Conservation (phyloP, 805 yeast genomes). For the Kockiozyma suomiensis region DNA sequence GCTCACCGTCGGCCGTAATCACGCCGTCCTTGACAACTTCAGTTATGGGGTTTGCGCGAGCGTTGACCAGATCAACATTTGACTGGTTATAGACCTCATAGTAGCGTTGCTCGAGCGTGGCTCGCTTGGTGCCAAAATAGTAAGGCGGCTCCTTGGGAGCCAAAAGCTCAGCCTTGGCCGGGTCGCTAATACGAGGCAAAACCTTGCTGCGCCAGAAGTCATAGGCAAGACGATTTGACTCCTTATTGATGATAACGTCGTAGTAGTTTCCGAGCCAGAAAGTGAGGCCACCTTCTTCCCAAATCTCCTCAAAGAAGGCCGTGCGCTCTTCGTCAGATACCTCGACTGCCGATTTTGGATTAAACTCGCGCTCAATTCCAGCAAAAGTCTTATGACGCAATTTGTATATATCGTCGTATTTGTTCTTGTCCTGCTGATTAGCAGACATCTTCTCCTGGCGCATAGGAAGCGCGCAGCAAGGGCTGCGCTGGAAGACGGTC, state of each 20-base stretch:
- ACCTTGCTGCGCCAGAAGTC: conserved; percentile 37
- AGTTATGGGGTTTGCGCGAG: too few relatives aligned
- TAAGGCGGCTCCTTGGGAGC: conserved; percentile 37
- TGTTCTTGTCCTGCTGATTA: conserved; percentile 14
- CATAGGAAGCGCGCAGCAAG: conserved; percentile 38
- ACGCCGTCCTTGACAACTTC: conserved; percentile 35
- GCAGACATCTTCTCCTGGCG: conserved; percentile 24
- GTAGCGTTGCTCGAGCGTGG: conserved; percentile 35
- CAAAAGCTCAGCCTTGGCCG: conserved; percentile 28
- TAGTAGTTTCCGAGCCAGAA: conserved; percentile 38
- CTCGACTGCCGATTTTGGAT: conserved; percentile 26
- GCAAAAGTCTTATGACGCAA: conserved; percentile 31
- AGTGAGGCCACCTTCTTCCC: conserved; percentile 39
- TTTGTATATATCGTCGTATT: conserved; percentile 22
- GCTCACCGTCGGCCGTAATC: conserved; percentile 28
- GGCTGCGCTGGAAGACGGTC: conserved; percentile 38
- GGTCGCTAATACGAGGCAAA: conserved; percentile 34
- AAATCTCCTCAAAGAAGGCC: conserved; percentile 33
- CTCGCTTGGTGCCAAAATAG: conserved; percentile 36
- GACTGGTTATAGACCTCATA: conserved; percentile 37
- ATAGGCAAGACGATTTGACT: conserved; percentile 35
- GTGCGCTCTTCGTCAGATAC: conserved; percentile 30
- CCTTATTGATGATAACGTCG: conserved; percentile 28
- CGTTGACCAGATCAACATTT: conserved; percentile 38
- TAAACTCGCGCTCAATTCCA: conserved; percentile 30